Conservation (phyloP, 2,329 filamentous ascomycete genomes). For the Botrytis galanthina region DNA sequence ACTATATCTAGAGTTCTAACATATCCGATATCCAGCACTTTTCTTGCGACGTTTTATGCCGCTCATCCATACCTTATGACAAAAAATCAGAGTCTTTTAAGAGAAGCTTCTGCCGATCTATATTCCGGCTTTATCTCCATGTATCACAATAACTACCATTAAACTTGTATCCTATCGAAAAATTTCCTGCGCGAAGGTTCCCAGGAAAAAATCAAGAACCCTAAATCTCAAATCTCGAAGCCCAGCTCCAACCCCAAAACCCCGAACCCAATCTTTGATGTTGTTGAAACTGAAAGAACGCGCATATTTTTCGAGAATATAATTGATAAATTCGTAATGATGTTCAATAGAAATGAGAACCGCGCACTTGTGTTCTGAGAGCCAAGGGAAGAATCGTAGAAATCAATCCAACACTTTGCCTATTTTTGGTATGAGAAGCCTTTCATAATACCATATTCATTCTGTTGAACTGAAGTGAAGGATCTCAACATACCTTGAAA, state of each 20-base stretch:
- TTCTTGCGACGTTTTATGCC: neutral
- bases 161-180: neutral
- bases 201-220: neutral
- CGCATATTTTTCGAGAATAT: neutral
- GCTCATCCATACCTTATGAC: neutral
- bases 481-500: neutral
- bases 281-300: neutral
- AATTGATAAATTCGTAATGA: neutral
- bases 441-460: neutral
- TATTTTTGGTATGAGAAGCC: neutral
- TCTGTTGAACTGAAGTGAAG: neutral
- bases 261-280: neutral
- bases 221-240: neutral
- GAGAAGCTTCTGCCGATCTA: neutral
- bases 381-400: neutral
- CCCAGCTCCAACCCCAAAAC: neutral
- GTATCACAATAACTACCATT: neutral
- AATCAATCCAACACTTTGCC: neutral
- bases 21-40: neutral
- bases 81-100: accelerated
- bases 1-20: neutral
- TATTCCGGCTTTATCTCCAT: neutral
- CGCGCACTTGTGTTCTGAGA: neutral
- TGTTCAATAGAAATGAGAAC: neutral
- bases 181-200: neutral